Evolutionary conservation across 805 yeast species (phyloP).

Genomic region (Kodamaea jinghongensis): DNA sequence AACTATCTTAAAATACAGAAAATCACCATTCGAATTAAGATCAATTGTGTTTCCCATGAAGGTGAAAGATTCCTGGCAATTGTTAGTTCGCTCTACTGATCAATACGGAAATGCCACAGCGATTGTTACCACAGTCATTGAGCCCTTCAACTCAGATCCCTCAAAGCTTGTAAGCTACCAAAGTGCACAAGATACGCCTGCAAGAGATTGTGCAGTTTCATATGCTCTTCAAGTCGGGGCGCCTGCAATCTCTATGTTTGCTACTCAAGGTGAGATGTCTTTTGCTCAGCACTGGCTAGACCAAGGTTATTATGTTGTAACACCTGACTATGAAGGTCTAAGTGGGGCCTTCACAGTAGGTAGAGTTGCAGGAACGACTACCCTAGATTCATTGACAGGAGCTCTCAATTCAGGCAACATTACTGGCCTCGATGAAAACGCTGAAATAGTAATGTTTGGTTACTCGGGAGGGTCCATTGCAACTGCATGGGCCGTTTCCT

Average conservation of each 20-base stretch:
- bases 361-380: constrained; percentile 26
- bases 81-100: constrained; percentile 21
- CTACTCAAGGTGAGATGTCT: constrained; percentile 15
- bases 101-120: constrained; percentile 18
- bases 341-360: constrained; percentile 30
- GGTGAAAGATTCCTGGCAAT: constrained; percentile 18
- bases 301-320: constrained; percentile 32
- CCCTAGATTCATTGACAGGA: constrained; percentile 31
- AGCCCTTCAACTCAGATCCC: constrained; percentile 23
- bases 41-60: constrained; percentile 11
- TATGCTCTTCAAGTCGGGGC: constrained; percentile 16
- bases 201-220: constrained; percentile 20
- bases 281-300: constrained; percentile 13
- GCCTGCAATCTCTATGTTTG: constrained; percentile 15
- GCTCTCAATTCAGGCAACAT: constrained; percentile 16
- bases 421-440: constrained; percentile 18
- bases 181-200: constrained; percentile 19
- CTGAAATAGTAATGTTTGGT: constrained; percentile 19
- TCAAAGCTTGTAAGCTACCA: constrained; percentile 19
- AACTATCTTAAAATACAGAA: constrained; percentile 13
- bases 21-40: constrained; percentile 7
- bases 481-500: constrained; percentile 22
- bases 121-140: constrained; percentile 19
- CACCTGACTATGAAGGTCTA: constrained; percentile 36
- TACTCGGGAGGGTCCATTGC: constrained; percentile 26